phyloP scores from a whole-genome alignment of 2,329 filamentous ascomycete species.

The Capronia coronata region DNA sequence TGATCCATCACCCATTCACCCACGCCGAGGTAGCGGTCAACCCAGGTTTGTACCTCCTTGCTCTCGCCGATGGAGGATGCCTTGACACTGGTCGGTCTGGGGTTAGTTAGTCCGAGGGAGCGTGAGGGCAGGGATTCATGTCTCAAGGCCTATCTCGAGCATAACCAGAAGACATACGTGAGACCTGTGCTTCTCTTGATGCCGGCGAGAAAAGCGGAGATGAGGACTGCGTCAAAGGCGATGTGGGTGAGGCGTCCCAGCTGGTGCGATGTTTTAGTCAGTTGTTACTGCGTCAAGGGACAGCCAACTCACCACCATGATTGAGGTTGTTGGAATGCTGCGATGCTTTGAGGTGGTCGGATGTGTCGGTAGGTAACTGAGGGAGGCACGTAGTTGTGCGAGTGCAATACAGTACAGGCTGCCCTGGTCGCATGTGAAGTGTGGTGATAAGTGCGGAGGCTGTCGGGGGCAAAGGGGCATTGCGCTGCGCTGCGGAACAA shows the following conservation, averaged over 20 bases:
- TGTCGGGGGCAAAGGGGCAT: not conserved
- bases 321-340: conserved; percentile 21
- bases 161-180: conserved; percentile 70
- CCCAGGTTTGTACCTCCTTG: conserved; percentile 77
- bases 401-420: not conserved
- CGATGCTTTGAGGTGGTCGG: no score
- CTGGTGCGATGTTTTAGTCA: conserved; percentile 53
- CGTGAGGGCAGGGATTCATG: conserved; percentile 4
- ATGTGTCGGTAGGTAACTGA: no score
- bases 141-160: conserved; percentile 19
- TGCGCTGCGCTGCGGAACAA: conserved; percentile 5
- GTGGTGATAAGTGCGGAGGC: not conserved
- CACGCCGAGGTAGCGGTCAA: conserved; percentile 86
- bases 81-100: conserved; percentile 63
- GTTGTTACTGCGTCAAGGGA: conserved; percentile 40
- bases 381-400: no score
- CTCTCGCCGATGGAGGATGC: conserved; percentile 77
- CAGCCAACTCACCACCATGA: conserved; percentile 38
- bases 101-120: conserved; percentile 40
- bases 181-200: conserved; percentile 96
- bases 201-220: conserved; percentile 92
- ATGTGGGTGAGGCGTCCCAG: conserved; percentile 90
- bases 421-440: not conserved
- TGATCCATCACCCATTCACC: conserved; percentile 99
- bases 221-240: conserved; percentile 88